phyloP scores from a whole-genome alignment of 495 filamentous ascomycete species.

The Trichoderma virens region DNA sequence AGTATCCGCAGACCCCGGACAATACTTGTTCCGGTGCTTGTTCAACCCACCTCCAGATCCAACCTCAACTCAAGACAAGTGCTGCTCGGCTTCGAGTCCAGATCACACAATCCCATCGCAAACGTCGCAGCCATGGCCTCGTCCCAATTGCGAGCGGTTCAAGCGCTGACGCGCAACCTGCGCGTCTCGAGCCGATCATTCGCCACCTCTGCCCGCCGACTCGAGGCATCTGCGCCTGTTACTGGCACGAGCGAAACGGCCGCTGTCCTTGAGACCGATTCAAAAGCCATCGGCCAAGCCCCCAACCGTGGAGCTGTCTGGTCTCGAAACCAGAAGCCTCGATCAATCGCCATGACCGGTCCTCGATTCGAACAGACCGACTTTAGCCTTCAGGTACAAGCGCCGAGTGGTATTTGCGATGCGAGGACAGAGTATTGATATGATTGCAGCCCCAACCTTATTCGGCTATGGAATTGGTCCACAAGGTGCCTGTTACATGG shows the following conservation, averaged over 20 bases:
- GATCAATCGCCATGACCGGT: conserved; percentile 76
- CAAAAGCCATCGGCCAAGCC: conserved; percentile 60
- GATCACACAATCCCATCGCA: conserved; percentile 22
- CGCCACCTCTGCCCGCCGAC: conserved; percentile 26
- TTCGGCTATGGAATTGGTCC: conserved; percentile 90
- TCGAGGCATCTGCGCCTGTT: conserved; percentile 35
- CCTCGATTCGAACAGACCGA: conserved; percentile 96
- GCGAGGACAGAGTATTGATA: conserved; percentile 6
- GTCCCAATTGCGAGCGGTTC: conserved; percentile 41
- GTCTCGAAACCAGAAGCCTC: conserved; percentile 74
- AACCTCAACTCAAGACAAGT: conserved; percentile 17
- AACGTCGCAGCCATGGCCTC: conserved; percentile 47
- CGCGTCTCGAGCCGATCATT: conserved; percentile 29
- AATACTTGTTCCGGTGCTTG: not conserved
- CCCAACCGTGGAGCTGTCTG: conserved; percentile 77
- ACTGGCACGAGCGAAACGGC: conserved; percentile 50
- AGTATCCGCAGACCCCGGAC: not conserved
- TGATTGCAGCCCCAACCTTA: conserved; percentile 65
- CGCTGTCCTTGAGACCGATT: conserved; percentile 52
- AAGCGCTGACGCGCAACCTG: conserved; percentile 21
- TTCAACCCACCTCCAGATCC: conserved; percentile 1
- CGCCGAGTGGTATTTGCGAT: not conserved
- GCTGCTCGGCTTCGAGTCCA: conserved; percentile 17
- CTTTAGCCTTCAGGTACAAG: conserved; percentile 74
- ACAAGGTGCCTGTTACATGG: conserved; percentile 92